Conservation (phyloP, 352 stramenopile genomes). For the Peronospora destructor region DNA sequence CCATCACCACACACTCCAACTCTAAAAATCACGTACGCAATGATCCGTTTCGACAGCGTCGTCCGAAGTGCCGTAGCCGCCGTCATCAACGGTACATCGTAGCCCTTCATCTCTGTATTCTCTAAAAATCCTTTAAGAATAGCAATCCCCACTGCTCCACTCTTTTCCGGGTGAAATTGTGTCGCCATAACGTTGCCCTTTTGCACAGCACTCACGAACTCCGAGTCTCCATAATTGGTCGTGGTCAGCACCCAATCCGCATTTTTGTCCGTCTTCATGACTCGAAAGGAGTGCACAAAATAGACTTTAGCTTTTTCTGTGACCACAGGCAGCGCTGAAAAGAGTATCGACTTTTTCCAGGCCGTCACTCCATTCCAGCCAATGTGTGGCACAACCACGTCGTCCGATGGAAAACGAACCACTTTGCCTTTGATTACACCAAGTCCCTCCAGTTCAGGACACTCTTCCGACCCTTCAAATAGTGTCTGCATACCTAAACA, state of each 20-base stretch:
- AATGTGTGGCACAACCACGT: constrained; percentile 92
- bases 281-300: constrained; percentile 97
- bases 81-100: constrained; percentile 38
- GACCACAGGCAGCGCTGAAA: constrained; percentile 36
- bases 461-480: constrained; percentile 95
- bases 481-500: constrained; percentile 98
- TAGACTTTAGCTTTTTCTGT: constrained; percentile 78
- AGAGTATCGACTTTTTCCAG: constrained; percentile 81
- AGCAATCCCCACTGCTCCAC: constrained; percentile 85
- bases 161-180: constrained; percentile 99
- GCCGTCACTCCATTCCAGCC: constrained; percentile 95
- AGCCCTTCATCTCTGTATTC: constrained; percentile 38
- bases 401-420: constrained; percentile 77
- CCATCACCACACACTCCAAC: neutral
- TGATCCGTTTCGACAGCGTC: constrained; percentile 90
- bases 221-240: constrained; percentile 90
- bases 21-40: constrained; percentile 62
- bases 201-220: constrained; percentile 93
- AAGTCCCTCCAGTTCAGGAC: constrained; percentile 76
- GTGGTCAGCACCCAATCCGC: constrained; percentile 90
- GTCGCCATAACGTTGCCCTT: constrained; percentile 95
- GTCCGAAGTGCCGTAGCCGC: constrained; percentile 40
- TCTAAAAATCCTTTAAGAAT: constrained; percentile 92
- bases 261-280: constrained; percentile 65
- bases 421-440: constrained; percentile 91